Conservation (phyloP, 176 grass and related monocot genomes). For the Triticum monococcum region DNA sequence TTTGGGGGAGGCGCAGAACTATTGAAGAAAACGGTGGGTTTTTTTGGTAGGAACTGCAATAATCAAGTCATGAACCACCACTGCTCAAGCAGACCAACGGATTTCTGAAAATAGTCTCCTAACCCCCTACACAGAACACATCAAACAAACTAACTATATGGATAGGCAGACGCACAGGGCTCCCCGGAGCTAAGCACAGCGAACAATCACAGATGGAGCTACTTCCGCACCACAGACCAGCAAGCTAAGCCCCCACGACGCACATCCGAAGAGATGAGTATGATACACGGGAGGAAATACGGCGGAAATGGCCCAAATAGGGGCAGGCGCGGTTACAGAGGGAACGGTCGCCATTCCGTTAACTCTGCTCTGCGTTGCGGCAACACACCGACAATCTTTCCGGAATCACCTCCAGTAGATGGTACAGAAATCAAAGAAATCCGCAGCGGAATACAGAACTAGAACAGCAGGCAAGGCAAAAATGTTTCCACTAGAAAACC, state of each 20-base stretch:
- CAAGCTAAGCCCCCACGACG: not conserved
- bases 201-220: not conserved
- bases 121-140: not conserved
- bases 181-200: not conserved
- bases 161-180: not conserved
- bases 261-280: not conserved
- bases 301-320: not conserved
- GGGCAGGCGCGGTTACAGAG: not conserved
- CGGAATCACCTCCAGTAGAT: not conserved
- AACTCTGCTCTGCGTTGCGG: not conserved
- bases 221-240: not conserved
- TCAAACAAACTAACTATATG: not conserved
- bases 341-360: not conserved
- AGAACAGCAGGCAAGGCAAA: not conserved
- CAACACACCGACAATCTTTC: not conserved
- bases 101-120: not conserved
- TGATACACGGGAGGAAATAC: not conserved
- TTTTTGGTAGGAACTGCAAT: not conserved
- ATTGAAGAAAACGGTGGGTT: not conserved
- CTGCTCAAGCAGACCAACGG: not conserved
- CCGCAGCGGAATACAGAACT: not conserved
- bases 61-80: not conserved
- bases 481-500: not conserved
- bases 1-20: not conserved
- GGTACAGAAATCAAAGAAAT: not conserved